These are phyloP conservation scores for Mucor velutinosus DNA, from an alignment of 371 early-diverging fungal species.

Conservation along the genomic window DNA sequence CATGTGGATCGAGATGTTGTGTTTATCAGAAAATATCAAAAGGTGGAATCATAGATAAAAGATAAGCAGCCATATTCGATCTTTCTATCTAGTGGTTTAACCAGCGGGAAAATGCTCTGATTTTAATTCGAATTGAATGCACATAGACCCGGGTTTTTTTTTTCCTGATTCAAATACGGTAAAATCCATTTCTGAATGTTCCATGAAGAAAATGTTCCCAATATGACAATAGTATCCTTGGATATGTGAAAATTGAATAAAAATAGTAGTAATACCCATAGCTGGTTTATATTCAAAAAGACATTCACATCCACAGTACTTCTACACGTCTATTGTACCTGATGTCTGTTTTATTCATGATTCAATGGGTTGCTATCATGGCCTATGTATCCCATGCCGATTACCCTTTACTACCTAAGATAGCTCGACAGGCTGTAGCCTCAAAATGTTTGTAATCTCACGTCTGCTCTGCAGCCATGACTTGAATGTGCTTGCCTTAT, in stretches of 20 bases:
- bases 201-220: background rate
- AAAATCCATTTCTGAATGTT: background rate
- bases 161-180: background rate
- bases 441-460: conserved; percentile 31
- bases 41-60: background rate
- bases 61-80: background rate
- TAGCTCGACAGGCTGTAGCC: conserved; percentile 20
- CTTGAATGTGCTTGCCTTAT: conserved; percentile 21
- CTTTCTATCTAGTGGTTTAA: background rate
- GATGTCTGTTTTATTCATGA: background rate
- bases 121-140: background rate
- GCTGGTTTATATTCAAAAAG: background rate
- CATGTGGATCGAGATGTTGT: background rate
- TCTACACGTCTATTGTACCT: too few relatives aligned
- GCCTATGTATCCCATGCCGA: background rate
- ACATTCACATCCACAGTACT: too few relatives aligned
- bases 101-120: background rate
- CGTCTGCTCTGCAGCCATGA: conserved; percentile 33
- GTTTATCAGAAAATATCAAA: background rate
- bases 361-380: background rate
- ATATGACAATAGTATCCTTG: background rate
- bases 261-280: background rate
- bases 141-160: background rate
- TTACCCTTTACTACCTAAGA: conserved; percentile 9
- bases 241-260: background rate